These are phyloP conservation scores for Macaranga tanarius DNA, from an alignment of 441 rosid species.

Conservation along the genomic window DNA sequence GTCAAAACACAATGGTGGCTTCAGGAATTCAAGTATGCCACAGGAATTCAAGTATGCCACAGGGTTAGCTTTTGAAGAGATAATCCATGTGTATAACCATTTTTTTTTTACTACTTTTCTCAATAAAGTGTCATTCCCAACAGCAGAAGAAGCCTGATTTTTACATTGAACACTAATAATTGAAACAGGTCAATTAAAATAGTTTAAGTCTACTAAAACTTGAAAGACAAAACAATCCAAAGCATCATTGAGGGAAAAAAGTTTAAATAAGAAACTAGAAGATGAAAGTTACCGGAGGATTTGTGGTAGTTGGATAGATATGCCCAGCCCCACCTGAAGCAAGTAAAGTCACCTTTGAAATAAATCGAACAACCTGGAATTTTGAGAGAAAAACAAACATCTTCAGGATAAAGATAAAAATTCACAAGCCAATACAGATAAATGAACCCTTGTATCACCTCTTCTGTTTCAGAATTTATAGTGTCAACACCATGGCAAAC, in stretches of 20 bases:
- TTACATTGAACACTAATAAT: not conserved
- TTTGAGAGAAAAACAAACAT: not conserved
- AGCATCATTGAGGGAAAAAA: not conserved
- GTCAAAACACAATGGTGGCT: not conserved
- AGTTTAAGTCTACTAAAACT: not conserved
- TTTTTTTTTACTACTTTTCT: not conserved
- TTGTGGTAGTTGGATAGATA: slow-evolving; percentile 89
- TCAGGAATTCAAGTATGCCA: not conserved
- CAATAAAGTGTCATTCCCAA: not conserved
- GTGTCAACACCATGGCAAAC: slow-evolving; percentile 92
- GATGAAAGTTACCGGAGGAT: slow-evolving; percentile 62
- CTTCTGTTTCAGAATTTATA: slow-evolving; percentile 69
- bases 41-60: not conserved
- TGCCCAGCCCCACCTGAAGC: slow-evolving; percentile 99
- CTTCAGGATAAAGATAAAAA: slow-evolving; percentile 22
- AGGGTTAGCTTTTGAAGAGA: not conserved
- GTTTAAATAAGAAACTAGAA: slow-evolving; percentile 3
- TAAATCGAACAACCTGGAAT: slow-evolving; percentile 75
- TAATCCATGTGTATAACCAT: not conserved
- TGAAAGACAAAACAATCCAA: slow-evolving; percentile 2
- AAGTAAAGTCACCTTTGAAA: slow-evolving; percentile 89
- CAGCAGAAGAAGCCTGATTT: not conserved
- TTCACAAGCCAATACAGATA: slow-evolving; percentile 4
- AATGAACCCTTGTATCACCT: slow-evolving; percentile 48
- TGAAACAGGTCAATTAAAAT: not conserved